Percentiles rank a stretch among this genome's conserved stretches.
These are phyloP conservation scores for Cryptosporidium ubiquitum DNA, from an alignment of 169 alveolate species.

Conservation along the genomic window DNA sequence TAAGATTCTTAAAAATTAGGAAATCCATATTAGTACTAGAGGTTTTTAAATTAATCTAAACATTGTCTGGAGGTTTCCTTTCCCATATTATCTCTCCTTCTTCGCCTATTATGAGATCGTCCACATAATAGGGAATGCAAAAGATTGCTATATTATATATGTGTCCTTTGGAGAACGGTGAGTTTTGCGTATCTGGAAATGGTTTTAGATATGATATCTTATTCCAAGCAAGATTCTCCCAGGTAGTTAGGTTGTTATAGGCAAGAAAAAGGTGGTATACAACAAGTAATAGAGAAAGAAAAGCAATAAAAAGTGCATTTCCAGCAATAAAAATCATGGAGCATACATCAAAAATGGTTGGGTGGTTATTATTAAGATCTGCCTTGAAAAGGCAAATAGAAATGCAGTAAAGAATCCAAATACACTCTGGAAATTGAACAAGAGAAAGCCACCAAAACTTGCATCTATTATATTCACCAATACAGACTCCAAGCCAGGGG, in stretches of 20 bases:
- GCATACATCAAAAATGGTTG: conserved; percentile 18
- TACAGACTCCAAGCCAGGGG: conserved; percentile 91
- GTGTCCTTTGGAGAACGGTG: conserved; percentile 65
- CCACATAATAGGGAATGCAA: conserved; percentile 70
- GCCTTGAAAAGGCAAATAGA: conserved; percentile 24
- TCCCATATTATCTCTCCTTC: conserved; percentile 73
- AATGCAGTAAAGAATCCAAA: conserved; percentile 48
- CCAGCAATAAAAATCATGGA: conserved; percentile 15
- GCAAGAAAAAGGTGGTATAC: conserved; percentile 75
- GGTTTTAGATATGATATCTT: conserved; percentile 77
- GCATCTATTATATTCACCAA: conserved; percentile 82
- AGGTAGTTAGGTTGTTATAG: conserved; percentile 75
- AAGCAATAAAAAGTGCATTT: conserved; percentile 50
- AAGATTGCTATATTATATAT: conserved; percentile 56
- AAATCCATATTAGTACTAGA: not conserved
- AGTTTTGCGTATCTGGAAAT: conserved; percentile 42
- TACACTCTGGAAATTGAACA: conserved; percentile 76
- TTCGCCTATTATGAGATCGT: conserved; percentile 45
- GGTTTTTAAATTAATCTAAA: not conserved
- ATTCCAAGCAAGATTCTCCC: conserved; percentile 78
- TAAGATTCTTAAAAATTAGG: not conserved
- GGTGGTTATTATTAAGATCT: conserved; percentile 8
- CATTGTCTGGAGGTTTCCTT: conserved; percentile 7
- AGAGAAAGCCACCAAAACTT: conserved; percentile 75
- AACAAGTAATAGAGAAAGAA: conserved; percentile 60